Base-by-base conservation (phyloP, 148 eudicot genomes). In the Simmondsia chinensis region DNA sequence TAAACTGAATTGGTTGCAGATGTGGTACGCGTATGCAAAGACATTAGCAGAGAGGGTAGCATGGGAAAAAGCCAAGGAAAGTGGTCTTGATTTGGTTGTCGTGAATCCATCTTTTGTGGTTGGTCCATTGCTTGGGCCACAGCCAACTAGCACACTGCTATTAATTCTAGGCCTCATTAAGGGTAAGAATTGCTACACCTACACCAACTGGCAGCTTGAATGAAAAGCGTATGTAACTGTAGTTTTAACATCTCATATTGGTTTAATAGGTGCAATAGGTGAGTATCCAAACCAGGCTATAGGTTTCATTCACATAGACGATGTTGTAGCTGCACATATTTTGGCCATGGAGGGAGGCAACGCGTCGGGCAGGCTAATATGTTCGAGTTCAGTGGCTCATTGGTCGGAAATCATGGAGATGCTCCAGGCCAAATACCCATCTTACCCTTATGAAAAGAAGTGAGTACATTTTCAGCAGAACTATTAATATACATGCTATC, bases 21-120 rank as follows among this genome's bases (percentile, higher is more conserved):
- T 82, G 56, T 78, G 93, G 93, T 82, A 82, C 43, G 80, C 82
- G 20, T 82, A 72, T 54, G 79, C 86, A 30, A 82, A 82, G 63
- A 82, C 86, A 24, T 4, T 64, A 39, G 86, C 75, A 52, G 93
- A 83, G 69, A 60, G 59, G 53, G 70, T 68, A 39, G 84, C 84
- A 15, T 83, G 94, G 88, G 68, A 59, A 46, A 21, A 71, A n/a
- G 81, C 94, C 13, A 43, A 73, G 55, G 65, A 83, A 62, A 73
- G 41, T 39, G 79, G 79, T 38, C 69, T 80, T 32, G 69, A 83
- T 64, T 48, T 83, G n/a, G 79, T 83, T 30, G 76, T 61, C 42
- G 84, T 83, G 53, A 76, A 80, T 48, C 94, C 94, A 10, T 73
- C 94, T 32, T 78, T 69, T 6, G 75, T 72, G 3, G 63, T 82